Percentiles rank a stretch among this genome's conserved stretches.
phyloP scores from a whole-genome alignment of 345 rosid genomes.

The Melastoma malabathricum region DNA sequence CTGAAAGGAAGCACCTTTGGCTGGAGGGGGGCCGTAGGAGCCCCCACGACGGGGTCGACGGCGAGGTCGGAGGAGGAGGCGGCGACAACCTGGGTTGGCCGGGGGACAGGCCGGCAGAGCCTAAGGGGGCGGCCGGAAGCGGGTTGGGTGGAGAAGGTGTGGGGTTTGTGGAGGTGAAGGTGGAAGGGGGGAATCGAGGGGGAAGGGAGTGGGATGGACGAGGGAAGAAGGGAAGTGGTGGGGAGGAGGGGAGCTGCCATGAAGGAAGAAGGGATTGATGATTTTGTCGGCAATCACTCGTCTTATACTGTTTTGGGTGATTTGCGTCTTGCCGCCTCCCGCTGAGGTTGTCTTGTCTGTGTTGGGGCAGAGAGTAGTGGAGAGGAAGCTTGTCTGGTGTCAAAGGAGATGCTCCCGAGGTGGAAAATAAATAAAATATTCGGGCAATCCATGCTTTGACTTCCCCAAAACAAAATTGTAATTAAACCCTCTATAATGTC shows the following conservation, averaged over 20 bases:
- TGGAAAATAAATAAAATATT: too few species aligned
- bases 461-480: too few species aligned
- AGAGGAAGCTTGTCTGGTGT: too few species aligned
- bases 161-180: constrained; percentile 11
- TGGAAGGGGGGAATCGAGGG: constrained; percentile 7
- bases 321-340: not conserved
- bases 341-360: not conserved
- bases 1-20: constrained; percentile 63
- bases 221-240: constrained; percentile 25
- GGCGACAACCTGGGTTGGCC: constrained; percentile 14
- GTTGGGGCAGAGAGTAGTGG: too few species aligned
- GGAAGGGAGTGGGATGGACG: constrained; percentile 17
- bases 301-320: not conserved
- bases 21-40: constrained; percentile 18
- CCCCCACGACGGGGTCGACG: constrained; percentile 28
- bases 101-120: constrained; percentile 6
- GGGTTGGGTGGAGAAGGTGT: constrained; percentile 5
- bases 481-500: too few species aligned
- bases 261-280: not conserved
- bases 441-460: too few species aligned
- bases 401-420: too few species aligned
- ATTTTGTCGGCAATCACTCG: not conserved
- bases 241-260: constrained; percentile 2
- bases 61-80: constrained; percentile 33
- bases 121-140: constrained; percentile 8